Conservation (phyloP, 2,329 filamentous ascomycete species). For the Ascochyta viciae-villosae region DNA sequence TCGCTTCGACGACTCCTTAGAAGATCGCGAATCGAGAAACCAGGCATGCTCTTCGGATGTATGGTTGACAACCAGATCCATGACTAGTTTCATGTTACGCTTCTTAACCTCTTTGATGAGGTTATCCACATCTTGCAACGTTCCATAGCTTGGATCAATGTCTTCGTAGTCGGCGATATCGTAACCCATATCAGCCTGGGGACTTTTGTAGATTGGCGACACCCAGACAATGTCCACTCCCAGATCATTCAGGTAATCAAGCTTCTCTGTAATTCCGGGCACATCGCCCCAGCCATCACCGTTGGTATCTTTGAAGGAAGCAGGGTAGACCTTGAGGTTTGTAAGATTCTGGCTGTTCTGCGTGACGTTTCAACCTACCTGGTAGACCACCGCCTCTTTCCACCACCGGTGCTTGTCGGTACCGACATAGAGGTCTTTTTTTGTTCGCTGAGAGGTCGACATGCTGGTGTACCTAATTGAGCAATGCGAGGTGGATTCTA, state of each 20-base stretch:
- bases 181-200: constrained; percentile 54
- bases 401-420: constrained; percentile 58
- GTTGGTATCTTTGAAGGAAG: constrained; percentile 66
- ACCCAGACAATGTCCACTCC: constrained; percentile 50
- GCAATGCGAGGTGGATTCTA: neutral
- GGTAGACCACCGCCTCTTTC: constrained; percentile 68
- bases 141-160: constrained; percentile 50
- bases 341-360: neutral
- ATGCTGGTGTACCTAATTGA: neutral
- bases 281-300: constrained; percentile 64
- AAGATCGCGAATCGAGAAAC: constrained; percentile 64
- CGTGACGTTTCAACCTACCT: constrained; percentile 38
- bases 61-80: constrained; percentile 53
- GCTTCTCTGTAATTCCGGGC: constrained; percentile 62
- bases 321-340: constrained; percentile 59
- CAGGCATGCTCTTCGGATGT: constrained; percentile 58
- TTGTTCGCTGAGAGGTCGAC: constrained; percentile 1
- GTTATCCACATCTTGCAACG: constrained; percentile 48
- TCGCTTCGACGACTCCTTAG: constrained; percentile 55
- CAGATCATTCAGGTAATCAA: constrained; percentile 63
- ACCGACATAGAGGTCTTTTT: constrained; percentile 39
- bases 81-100: constrained; percentile 48
- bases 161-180: constrained; percentile 52
- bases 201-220: constrained; percentile 54
- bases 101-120: constrained; percentile 48